Base-by-base conservation (phyloP, 805 yeast species). In the Vanderwaltozyma tropicalis region DNA sequence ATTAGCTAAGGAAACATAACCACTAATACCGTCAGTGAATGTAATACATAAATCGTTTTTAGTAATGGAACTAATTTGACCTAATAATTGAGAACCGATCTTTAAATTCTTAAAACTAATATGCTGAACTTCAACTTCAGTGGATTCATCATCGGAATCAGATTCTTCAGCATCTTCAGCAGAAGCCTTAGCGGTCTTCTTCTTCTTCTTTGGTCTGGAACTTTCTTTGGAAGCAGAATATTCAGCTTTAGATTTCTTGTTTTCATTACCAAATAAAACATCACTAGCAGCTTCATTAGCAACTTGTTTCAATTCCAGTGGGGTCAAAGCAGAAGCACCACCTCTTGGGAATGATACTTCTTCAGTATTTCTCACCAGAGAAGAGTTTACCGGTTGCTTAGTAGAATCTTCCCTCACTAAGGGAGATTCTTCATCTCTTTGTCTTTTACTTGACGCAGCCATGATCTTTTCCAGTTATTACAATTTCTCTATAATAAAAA, bases 281-380 rank as follows among this genome's bases (percentile, higher is more conserved):
- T 92, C 98, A 45, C 74, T 75, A 17, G 88, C 78, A 34, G 89
- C 99, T 61, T 89, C 94, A 56, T 86, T 87, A 29, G 95, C 80
- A 36, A 89, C 89, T 55, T 86, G 92, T 58, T 86, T 87, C 47
- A 86, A 77, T 62, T 92, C 99, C 47, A 92, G 65, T 6, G 97
- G 87, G 3, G 95, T 75, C 53, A 92, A 71, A 19, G 77, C 84
- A 20, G 89, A 74, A 11, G 80, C 76, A 35, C 98, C 98, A 50
- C 98, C 98, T 76, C 99, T 82, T 35, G 98, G 98, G 57, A 92
- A 92, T 14, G 72, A 57, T 18, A 59, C 59, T 29, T 62, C 67
- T 22, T 64, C 68, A 30, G 59, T 50, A 25, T 48, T 48, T 34
- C 61, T 57, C 25, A 62, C 50, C 17, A 68, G 43, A 17, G 67